Evolutionary conservation across 2,329 filamentous ascomycete genomes (phyloP).

Genomic region (Chaetomium sp.): DNA sequence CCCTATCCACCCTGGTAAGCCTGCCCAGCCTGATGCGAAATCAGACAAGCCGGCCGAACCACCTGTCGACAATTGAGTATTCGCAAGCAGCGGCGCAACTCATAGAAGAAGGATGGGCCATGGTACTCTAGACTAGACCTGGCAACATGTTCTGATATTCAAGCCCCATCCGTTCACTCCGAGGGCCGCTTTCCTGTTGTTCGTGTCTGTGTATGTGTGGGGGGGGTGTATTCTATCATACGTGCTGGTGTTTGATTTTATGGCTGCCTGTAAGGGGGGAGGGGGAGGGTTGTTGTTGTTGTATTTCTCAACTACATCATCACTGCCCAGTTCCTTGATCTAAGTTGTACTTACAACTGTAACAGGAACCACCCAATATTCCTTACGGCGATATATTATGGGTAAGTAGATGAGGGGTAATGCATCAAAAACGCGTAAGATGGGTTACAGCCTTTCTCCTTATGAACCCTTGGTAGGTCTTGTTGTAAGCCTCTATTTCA

Average conservation of each 20-base stretch:
- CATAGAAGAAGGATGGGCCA: conserved; percentile 6
- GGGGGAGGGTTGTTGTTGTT: background rate
- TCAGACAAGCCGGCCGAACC: background rate
- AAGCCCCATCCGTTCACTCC: background rate
- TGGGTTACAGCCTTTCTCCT: no score
- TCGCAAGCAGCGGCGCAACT: background rate
- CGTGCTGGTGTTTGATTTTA: background rate
- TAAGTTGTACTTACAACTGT: no score
- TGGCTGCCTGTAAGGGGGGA: background rate
- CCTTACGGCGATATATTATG: no score
- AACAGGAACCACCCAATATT: no score
- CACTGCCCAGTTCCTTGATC: no score
- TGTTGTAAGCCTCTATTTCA: no score
- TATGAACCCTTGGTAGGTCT: no score
- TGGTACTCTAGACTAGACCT: conserved; percentile 21
- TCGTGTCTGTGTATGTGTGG: background rate
- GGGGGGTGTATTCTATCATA: background rate
- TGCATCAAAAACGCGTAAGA: no score
- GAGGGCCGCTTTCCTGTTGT: no score
- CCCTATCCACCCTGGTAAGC: conserved; percentile 20
- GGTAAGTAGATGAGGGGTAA: no score
- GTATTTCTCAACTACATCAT: no score
- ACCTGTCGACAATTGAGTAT: background rate
- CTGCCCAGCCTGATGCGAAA: conserved; percentile 6
- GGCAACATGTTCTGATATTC: conserved; percentile 17